Evolutionary conservation across 768 basidiomycete species (phyloP).

Genomic region (Lactarius evosmus): DNA sequence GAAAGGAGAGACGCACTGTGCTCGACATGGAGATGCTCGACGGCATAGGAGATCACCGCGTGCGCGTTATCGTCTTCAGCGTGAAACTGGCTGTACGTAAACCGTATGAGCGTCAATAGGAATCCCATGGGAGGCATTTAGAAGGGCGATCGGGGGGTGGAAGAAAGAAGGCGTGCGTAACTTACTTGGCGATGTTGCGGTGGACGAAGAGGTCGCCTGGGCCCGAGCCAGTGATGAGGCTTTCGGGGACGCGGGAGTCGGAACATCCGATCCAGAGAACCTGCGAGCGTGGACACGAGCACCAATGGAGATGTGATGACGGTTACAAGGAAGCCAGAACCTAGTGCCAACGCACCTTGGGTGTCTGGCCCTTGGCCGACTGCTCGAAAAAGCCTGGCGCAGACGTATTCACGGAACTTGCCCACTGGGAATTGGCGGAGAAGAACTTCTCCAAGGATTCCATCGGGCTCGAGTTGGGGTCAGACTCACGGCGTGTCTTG

Average conservation of each 20-base stretch:
- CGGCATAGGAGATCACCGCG: constrained; percentile 71
- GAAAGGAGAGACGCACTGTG: constrained; percentile 56
- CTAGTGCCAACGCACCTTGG: constrained; percentile 48
- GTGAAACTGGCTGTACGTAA: constrained; percentile 60
- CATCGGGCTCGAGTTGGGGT: constrained; percentile 6
- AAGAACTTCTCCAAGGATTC: constrained; percentile 39
- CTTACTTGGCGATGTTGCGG: constrained; percentile 86
- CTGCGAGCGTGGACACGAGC: constrained; percentile 35
- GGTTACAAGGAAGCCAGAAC: constrained; percentile 14
- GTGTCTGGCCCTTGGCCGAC: constrained; percentile 60
- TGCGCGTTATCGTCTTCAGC: constrained; percentile 65
- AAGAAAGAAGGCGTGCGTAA: constrained; percentile 8
- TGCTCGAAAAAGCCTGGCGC: constrained; percentile 64
- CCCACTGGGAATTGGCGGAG: constrained; percentile 65
- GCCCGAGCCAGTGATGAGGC: constrained; percentile 59
- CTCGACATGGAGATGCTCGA: constrained; percentile 65
- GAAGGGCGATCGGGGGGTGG: not conserved
- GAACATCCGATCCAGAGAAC: constrained; percentile 79
- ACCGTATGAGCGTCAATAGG: not conserved
- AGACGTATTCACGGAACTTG: constrained; percentile 48
- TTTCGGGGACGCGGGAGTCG: constrained; percentile 84
- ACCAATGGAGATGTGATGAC: not conserved
- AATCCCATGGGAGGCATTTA: not conserved
- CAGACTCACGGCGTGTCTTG: no score
- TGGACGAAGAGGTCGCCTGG: constrained; percentile 85